Base-by-base conservation (phyloP, 805 yeast genomes). In the Millerozyma miso region DNA sequence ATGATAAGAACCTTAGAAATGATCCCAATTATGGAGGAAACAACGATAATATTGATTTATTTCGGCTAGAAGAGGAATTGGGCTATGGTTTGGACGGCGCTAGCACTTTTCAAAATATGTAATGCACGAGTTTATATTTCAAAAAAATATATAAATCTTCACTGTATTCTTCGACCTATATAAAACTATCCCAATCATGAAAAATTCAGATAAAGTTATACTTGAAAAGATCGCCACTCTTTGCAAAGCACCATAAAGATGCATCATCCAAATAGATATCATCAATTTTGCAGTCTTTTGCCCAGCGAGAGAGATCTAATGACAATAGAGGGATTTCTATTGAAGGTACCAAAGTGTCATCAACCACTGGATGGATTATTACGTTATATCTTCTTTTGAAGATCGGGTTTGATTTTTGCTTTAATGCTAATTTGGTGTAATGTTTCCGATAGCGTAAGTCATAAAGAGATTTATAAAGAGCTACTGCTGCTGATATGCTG, bases 31-130 rank as follows among this genome's bases (percentile, higher is more conserved):
- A 41, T 15, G 29, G 29, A 14, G 38, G 43, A 3, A 40, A 41
- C 8, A 38, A 40, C 19, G 40, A 51, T 20, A 52, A 58, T 40
- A 51, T 55, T 4, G 72, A 67, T 29, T 56, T 65, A 29, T 64
- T 66, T 40, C 52, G 65, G 36, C 57, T 71, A 32, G 76, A 71
- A 46, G 74, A 70, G 47, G 76, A 71, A 40, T 53, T 71, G 19
- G 71, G 74, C 3, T 70, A 67, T 53, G 76, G 76, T 4, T 55
- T 71, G 53, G 76, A 71, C 51, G 73, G 73, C 7, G 59, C 54
- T 43, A 48, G 49, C n/a, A 40, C 48, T 31, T 54, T 46, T 37
- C 47, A 51, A 42, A 50, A 43, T 31, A 35, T 46, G 14, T 43
- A 37, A 39, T 13, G 19, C 16, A 37, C 33, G 12, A 19, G n/a